Percentiles rank a stretch among this genome's conserved stretches.
These are phyloP conservation scores for Chrysoporthe deuterocubensis DNA, from an alignment of 2,329 filamentous ascomycete genomes.

Conservation along the genomic window DNA sequence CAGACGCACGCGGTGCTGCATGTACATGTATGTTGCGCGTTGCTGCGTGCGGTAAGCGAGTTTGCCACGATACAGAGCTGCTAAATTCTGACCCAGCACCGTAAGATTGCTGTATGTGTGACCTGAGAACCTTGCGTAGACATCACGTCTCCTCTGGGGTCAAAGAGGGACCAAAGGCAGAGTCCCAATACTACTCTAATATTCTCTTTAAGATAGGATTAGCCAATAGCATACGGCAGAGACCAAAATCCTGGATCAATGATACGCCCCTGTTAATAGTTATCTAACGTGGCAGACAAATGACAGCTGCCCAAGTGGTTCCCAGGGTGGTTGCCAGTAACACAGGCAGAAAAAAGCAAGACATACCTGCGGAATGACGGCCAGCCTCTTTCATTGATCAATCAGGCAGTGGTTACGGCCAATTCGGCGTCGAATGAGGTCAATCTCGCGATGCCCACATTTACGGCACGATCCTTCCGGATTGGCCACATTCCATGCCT, in stretches of 20 bases:
- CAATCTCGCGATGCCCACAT: not conserved
- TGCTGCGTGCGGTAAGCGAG: slow-evolving; percentile 26
- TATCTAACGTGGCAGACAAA: slow-evolving; percentile 14
- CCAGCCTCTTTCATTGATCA: slow-evolving; percentile 1
- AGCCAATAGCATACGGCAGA: slow-evolving; percentile 8
- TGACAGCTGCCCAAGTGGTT: slow-evolving; percentile 17
- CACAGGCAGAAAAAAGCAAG: slow-evolving; percentile 12
- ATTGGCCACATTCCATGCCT: slow-evolving; percentile 11
- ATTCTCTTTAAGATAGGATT: not conserved
- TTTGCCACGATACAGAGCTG: slow-evolving; percentile 21
- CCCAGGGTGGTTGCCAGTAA: slow-evolving; percentile 9
- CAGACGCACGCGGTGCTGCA: slow-evolving; percentile 10
- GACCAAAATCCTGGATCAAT: slow-evolving; percentile 10
- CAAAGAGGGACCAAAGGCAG: slow-evolving; percentile 36
- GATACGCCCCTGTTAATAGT: not conserved
- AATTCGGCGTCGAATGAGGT: not conserved
- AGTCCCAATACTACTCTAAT: slow-evolving; percentile 1
- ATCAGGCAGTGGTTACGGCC: not conserved
- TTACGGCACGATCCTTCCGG: not conserved
- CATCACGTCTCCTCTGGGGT: not conserved
- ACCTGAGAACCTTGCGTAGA: slow-evolving; percentile 6
- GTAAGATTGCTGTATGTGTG: slow-evolving; percentile 1
- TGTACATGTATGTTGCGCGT: slow-evolving; percentile 10
- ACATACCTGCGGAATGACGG: slow-evolving; percentile 16
- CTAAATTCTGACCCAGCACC: slow-evolving; percentile 22